Evolutionary conservation across 2,329 filamentous ascomycete genomes (phyloP).

Genomic region (Sporothrix brunneoviolacea): DNA sequence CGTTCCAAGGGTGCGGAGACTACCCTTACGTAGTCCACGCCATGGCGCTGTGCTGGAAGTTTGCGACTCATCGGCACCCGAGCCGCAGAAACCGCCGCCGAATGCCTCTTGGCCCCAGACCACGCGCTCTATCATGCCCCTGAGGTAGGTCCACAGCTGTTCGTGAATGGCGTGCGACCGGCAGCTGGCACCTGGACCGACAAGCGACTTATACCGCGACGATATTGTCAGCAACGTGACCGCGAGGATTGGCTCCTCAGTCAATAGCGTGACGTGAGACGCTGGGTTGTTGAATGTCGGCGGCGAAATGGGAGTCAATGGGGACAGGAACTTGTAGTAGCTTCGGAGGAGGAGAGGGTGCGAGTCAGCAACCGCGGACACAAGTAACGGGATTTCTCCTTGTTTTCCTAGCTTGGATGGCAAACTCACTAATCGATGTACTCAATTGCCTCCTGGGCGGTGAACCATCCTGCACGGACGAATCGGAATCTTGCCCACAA

Average conservation of each 20-base stretch:
- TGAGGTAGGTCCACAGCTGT: constrained; percentile 88
- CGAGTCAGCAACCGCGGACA: not conserved
- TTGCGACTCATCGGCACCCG: constrained; percentile 54
- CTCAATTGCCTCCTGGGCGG: constrained; percentile 81
- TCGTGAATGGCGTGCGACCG: constrained; percentile 90
- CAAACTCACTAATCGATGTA: constrained; percentile 79
- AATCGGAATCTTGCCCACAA: constrained; percentile 93
- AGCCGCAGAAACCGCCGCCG: constrained; percentile 77
- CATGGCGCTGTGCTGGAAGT: constrained; percentile 64
- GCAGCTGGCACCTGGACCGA: constrained; percentile 72
- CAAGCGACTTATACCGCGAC: constrained; percentile 75
- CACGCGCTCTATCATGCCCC: constrained; percentile 90
- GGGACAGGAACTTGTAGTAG: constrained; percentile 87
- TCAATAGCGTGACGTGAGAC: constrained; percentile 71
- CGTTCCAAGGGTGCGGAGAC: constrained; percentile 81
- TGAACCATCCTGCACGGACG: constrained; percentile 96
- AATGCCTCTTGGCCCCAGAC: constrained; percentile 97
- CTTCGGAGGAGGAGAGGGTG: constrained; percentile 31
- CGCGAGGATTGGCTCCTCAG: constrained; percentile 86
- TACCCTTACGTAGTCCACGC: constrained; percentile 66
- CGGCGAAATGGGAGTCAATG: constrained; percentile 87
- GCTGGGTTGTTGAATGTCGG: constrained; percentile 81
- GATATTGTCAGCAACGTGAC: constrained; percentile 88
- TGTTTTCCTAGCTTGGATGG: not conserved
- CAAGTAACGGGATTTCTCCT: not conserved